A percentile compares a stretch with the other conserved stretches of the same genome.
These are phyloP conservation scores for Pestalotiopsis sp. DNA, from an alignment of 2,329 filamentous ascomycete species.

Conservation along the genomic window DNA sequence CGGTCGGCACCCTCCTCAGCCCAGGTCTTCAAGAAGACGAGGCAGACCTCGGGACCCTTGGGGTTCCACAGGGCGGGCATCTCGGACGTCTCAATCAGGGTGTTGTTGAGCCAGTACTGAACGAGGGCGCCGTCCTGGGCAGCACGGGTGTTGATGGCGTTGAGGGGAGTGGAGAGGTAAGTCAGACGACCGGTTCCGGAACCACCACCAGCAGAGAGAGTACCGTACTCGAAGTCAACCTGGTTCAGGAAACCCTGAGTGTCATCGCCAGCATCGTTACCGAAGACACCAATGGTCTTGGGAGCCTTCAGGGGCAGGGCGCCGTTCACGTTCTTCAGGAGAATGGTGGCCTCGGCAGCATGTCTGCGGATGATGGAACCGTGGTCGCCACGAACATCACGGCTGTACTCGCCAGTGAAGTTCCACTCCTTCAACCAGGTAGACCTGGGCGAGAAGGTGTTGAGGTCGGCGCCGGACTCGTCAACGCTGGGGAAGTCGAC, in stretches of 20 bases:
- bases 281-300: slow-evolving; percentile 60
- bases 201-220: slow-evolving; percentile 63
- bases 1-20: slow-evolving; percentile 67
- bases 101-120: slow-evolving; percentile 48
- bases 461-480: slow-evolving; percentile 50
- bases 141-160: slow-evolving; percentile 56
- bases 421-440: slow-evolving; percentile 45
- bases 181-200: slow-evolving; percentile 56
- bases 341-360: slow-evolving; percentile 41
- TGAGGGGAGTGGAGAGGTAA: slow-evolving; percentile 57
- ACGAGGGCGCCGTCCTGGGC: slow-evolving; percentile 44
- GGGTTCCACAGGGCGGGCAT: slow-evolving; percentile 49
- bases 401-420: slow-evolving; percentile 56
- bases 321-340: slow-evolving; percentile 72
- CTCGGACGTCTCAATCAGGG: slow-evolving; percentile 38
- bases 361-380: slow-evolving; percentile 48
- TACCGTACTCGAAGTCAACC: slow-evolving; percentile 63
- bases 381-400: slow-evolving; percentile 56
- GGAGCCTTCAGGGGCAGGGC: slow-evolving; percentile 61
- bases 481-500: slow-evolving; percentile 46
- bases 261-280: slow-evolving; percentile 66
- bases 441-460: slow-evolving; percentile 50
- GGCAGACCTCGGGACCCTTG: slow-evolving; percentile 63
- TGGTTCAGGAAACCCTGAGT: slow-evolving; percentile 69
- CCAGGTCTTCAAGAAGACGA: slow-evolving; percentile 69